phyloP scores from a whole-genome alignment of 495 filamentous ascomycete species.

The Usnea hakonensis region DNA sequence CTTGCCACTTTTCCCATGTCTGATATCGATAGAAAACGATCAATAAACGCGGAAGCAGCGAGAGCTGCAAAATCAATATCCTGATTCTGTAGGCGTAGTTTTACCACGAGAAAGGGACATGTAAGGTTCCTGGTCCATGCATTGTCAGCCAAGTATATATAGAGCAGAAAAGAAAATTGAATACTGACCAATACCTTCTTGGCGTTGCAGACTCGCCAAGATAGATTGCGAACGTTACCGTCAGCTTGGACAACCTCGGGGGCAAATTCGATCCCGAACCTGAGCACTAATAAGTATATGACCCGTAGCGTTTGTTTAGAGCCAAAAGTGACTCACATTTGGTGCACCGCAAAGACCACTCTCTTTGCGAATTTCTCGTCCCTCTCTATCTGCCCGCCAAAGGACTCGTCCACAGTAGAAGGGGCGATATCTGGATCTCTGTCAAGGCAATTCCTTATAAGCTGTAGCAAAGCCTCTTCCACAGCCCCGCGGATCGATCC shows the following conservation, averaged over 20 bases:
- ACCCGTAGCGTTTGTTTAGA: neutral
- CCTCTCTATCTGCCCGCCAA: conserved; percentile 72
- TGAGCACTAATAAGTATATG: conserved; percentile 16
- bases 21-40: neutral
- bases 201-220: conserved; percentile 92
- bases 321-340: conserved; percentile 53
- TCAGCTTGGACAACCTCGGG: conserved; percentile 88
- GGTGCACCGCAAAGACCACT: conserved; percentile 86
- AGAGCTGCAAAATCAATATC: conserved; percentile 17
- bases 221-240: conserved; percentile 81
- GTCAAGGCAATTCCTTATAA: conserved; percentile 88
- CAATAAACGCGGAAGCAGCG: neutral
- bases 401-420: conserved; percentile 67
- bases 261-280: conserved; percentile 92
- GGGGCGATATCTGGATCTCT: conserved; percentile 88
- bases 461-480: conserved; percentile 67
- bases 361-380: conserved; percentile 82
- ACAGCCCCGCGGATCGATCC: conserved; percentile 50
- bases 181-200: conserved; percentile 83
- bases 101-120: conserved; percentile 53
- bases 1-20: neutral
- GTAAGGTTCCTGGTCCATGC: conserved; percentile 41
- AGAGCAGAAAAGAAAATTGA: neutral
- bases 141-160: neutral
- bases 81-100: conserved; percentile 44